A percentile compares a stretch with the other conserved stretches of the same genome.
Evolutionary conservation across 2,329 filamentous ascomycete species (phyloP).

Genomic region (Phyllosticta citrichinensis): DNA sequence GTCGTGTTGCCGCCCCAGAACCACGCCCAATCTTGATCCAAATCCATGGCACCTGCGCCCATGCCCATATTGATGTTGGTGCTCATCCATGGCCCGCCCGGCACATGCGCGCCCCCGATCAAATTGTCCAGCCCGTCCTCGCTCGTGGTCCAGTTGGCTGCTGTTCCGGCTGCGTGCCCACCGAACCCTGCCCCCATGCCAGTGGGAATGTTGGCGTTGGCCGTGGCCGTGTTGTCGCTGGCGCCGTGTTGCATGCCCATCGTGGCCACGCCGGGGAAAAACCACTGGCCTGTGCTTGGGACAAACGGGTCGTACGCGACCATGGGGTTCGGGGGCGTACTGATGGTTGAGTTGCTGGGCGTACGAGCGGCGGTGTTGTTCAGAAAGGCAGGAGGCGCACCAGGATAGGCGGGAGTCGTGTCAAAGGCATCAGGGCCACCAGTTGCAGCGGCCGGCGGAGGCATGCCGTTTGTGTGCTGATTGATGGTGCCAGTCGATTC

Average conservation of each 20-base stretch:
- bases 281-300: neutral
- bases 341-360: neutral
- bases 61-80: constrained; percentile 16
- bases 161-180: neutral
- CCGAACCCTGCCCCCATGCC: constrained; percentile 14
- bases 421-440: constrained; percentile 13
- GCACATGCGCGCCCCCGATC: constrained; percentile 16
- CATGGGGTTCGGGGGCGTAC: constrained; percentile 1
- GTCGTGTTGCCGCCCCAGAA: constrained; percentile 23
- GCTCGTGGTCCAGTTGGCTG: neutral
- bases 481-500: neutral
- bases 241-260: neutral
- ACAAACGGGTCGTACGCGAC: constrained; percentile 6
- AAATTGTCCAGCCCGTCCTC: constrained; percentile 13
- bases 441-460: neutral
- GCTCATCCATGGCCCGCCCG: constrained; percentile 25
- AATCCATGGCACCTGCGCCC: constrained; percentile 26
- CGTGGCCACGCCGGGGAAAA: neutral
- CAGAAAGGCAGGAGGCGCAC: constrained; percentile 9
- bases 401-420: constrained; percentile 10
- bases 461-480: neutral
- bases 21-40: constrained; percentile 31
- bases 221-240: neutral
- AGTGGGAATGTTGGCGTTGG: neutral
- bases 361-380: constrained; percentile 7